Base-by-base conservation (phyloP, 208 protist genomes). In the Vickermania ingenoplastis region DNA sequence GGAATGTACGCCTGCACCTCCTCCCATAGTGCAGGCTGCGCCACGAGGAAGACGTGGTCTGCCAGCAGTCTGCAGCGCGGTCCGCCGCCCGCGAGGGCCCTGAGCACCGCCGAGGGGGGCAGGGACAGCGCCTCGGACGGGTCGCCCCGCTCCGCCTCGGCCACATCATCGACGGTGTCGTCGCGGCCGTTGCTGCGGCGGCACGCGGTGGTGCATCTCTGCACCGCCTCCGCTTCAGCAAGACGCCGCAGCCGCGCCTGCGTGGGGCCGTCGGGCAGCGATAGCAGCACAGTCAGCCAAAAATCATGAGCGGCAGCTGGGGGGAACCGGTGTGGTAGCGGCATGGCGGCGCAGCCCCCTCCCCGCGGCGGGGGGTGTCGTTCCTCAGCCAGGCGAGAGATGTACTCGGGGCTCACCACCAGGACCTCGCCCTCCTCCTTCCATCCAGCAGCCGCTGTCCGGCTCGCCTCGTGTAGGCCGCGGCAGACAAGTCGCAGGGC, bases 11-110 rank as follows among this genome's bases (percentile, higher is more conserved):
- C 59, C 22, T 52, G 26, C 51, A 84, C 71, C 67, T 86, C 74
- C 45, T 79, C 76, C 63, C 77, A 86, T 13, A 91, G 69, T 22
- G 63, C 30, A 4, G 63, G 69, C 65, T 91, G 83, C 17, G 88
- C 53, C 2, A 79, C 67, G n/a, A 90, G 66, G 55, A 91, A 84
- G 21, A 64, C 77, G 22, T 81, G 14, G 17, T 67, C 77, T 30
- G 24, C 13, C 31, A 92, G 78, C 17, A 92, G 66, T 72, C 62
- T 68, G 66, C 24, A 59, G 11, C 11, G 7, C 36, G 7, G 36
- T 45, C 11, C 17, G 11, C 36, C 17, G 36, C 11, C 7, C 11
- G 17, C 11, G 17, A 7, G 36, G 17, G 7, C 36, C 36, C 7
- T 7, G 11, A 45, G 36, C 36, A 45, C 7, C 36, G 36, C 11